Conservation (phyloP, 2,329 filamentous ascomycete species). For the Epichloe hybrida region DNA sequence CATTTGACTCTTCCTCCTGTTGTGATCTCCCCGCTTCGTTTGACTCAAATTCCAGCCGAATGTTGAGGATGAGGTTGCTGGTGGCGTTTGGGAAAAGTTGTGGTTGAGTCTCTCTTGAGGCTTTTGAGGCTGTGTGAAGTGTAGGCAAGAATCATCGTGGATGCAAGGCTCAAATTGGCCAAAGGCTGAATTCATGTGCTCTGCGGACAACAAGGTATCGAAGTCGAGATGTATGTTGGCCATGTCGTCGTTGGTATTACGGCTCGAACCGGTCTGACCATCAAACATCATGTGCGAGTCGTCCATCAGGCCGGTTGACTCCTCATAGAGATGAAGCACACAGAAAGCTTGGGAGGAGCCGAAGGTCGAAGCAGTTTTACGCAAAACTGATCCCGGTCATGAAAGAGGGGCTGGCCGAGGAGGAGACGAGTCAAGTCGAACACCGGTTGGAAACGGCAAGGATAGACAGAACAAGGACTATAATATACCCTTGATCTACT, state of each 20-base stretch:
- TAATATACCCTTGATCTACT: too few relatives aligned
- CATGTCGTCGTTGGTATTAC: slow-evolving; percentile 18
- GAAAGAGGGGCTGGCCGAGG: too few relatives aligned
- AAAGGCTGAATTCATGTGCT: slow-evolving; percentile 14
- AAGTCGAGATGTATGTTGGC: slow-evolving; percentile 13
- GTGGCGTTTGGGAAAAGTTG: slow-evolving; percentile 5
- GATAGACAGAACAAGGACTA: too few relatives aligned
- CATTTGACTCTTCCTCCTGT: neutral
- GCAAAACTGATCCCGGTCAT: too few relatives aligned
- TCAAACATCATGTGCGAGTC: slow-evolving; percentile 11
- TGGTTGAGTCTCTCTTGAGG: slow-evolving; percentile 6
- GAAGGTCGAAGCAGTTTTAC: neutral
- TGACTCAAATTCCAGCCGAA: neutral
- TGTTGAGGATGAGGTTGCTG: neutral
- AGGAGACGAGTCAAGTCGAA: too few relatives aligned
- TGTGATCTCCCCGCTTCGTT: neutral
- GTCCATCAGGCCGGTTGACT: slow-evolving; percentile 9
- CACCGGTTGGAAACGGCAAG: too few relatives aligned
- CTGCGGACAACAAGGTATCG: slow-evolving; percentile 12
- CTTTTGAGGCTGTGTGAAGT: slow-evolving; percentile 7
- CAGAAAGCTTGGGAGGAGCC: neutral
- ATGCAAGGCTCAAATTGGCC: slow-evolving; percentile 15
- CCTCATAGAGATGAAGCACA: neutral
- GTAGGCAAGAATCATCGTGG: slow-evolving; percentile 21
- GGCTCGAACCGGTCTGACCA: slow-evolving; percentile 8